Conservation (phyloP, 1,139 yeast species). For the Citeromyces hawaiiensis region DNA sequence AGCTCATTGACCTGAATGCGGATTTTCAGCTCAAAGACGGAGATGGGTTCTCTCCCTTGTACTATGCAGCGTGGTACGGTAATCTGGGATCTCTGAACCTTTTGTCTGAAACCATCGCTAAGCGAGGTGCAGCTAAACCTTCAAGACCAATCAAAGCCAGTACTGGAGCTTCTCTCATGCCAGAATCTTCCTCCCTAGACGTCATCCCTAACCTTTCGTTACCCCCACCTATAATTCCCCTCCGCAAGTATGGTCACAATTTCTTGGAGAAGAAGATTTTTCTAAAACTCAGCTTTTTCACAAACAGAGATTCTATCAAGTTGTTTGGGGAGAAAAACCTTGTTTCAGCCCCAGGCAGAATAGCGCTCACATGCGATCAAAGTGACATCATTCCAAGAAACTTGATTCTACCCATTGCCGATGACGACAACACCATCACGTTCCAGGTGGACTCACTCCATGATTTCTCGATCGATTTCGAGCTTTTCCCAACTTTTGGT, state of each 20-base stretch:
- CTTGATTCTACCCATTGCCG: constrained; percentile 65
- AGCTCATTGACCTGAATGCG: constrained; percentile 63
- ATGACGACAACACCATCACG: constrained; percentile 58
- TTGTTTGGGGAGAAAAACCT: constrained; percentile 32
- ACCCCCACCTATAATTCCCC: constrained; percentile 93
- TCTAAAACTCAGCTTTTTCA: constrained; percentile 59
- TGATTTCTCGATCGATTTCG: constrained; percentile 74
- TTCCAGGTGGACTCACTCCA: constrained; percentile 80
- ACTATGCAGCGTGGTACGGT: constrained; percentile 91
- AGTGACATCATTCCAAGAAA: constrained; percentile 79
- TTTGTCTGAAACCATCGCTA: constrained; percentile 23
- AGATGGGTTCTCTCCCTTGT: constrained; percentile 70
- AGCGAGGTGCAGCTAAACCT: constrained; percentile 2
- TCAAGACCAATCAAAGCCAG: not conserved
- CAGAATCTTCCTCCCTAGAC: constrained; percentile 30
- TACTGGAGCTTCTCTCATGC: constrained; percentile 1
- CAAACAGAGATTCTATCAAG: constrained; percentile 43
- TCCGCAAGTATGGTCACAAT: constrained; percentile 90
- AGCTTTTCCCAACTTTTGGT: constrained; percentile 89
- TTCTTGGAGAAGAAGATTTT: constrained; percentile 82
- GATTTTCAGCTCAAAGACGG: constrained; percentile 64
- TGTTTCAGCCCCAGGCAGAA: constrained; percentile 40
- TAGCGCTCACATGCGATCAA: constrained; percentile 59
- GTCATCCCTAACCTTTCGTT: constrained; percentile 80
- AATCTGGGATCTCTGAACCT: constrained; percentile 69